phyloP scores from a whole-genome alignment of 768 basidiomycete genomes.

The Mycena rosella region DNA sequence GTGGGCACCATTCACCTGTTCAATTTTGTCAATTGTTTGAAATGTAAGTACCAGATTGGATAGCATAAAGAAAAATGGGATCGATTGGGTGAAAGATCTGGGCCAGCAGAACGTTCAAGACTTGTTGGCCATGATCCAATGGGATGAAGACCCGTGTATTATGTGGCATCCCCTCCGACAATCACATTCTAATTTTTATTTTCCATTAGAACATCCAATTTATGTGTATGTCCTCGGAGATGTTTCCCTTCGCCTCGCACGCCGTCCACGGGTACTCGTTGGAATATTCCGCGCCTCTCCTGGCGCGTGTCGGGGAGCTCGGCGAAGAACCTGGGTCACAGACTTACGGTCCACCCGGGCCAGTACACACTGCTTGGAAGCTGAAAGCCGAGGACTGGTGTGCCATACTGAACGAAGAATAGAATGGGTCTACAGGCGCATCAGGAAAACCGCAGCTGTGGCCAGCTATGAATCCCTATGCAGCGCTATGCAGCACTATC shows the following conservation, averaged over 20 bases:
- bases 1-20: constrained; percentile 47
- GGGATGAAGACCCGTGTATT: constrained; percentile 95
- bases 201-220: constrained; percentile 83
- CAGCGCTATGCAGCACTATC: too few species aligned
- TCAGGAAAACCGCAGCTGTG: too few species aligned
- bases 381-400: constrained; percentile 81
- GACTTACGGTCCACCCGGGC: constrained; percentile 90
- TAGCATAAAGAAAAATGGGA: constrained; percentile 83
- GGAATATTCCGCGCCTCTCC: constrained; percentile 72
- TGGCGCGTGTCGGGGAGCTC: constrained; percentile 71
- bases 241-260: constrained; percentile 95
- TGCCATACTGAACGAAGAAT: constrained; percentile 94
- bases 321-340: constrained; percentile 79
- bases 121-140: constrained; percentile 80
- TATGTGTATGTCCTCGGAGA: constrained; percentile 89
- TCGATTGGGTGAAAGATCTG: constrained; percentile 86
- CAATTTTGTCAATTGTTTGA: constrained; percentile 1
- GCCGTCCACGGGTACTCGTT: constrained; percentile 84
- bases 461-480: too few species aligned
- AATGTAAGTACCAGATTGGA: constrained; percentile 68
- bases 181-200: too few species aligned
- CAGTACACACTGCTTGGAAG: constrained; percentile 89
- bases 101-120: constrained; percentile 83
- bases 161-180: constrained; percentile 65
- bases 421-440: constrained; percentile 82